Conservation (phyloP, 73 alveolate species). For the Blepharisma japonicum region DNA sequence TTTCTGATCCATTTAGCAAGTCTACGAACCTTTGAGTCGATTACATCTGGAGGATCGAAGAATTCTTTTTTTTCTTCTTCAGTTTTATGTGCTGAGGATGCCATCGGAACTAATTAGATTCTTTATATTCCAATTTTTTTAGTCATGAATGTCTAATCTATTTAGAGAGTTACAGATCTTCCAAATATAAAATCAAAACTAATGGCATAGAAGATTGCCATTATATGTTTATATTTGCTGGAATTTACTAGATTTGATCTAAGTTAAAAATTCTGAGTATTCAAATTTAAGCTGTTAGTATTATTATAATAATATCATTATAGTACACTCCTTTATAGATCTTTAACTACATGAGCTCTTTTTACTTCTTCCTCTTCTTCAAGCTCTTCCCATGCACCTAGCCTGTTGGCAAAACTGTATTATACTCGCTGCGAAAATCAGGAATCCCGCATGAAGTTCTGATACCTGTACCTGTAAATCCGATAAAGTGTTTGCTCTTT, state of each 20-base stretch:
- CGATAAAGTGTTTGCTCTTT: conserved; percentile 56
- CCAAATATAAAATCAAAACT: too few species aligned
- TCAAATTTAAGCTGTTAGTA: too few species aligned
- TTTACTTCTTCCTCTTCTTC: not conserved
- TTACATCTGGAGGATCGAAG: conserved; percentile 39
- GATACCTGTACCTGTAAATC: conserved; percentile 85
- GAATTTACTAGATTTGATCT: too few species aligned
- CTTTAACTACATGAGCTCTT: not conserved
- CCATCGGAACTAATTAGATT: not conserved
- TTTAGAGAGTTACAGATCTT: too few species aligned
- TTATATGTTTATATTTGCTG: too few species aligned
- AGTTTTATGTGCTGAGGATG: conserved; percentile 7
- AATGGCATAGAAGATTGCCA: too few species aligned
- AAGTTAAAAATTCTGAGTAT: too few species aligned
- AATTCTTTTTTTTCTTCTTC: conserved; percentile 39
- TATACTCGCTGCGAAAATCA: conserved; percentile 63
- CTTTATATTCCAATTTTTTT: too few species aligned
- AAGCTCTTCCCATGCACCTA: conserved; percentile 47
- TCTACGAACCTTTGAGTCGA: conserved; percentile 54
- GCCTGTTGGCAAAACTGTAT: conserved; percentile 50
- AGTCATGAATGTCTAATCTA: too few species aligned
- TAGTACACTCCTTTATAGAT: too few species aligned
- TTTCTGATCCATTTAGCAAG: conserved; percentile 58
- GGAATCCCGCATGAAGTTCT: conserved; percentile 89
- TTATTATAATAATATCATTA: too few species aligned